Evolutionary conservation across 2,329 filamentous ascomycete genomes (phyloP).

Genomic region (Penicillium sp.): DNA sequence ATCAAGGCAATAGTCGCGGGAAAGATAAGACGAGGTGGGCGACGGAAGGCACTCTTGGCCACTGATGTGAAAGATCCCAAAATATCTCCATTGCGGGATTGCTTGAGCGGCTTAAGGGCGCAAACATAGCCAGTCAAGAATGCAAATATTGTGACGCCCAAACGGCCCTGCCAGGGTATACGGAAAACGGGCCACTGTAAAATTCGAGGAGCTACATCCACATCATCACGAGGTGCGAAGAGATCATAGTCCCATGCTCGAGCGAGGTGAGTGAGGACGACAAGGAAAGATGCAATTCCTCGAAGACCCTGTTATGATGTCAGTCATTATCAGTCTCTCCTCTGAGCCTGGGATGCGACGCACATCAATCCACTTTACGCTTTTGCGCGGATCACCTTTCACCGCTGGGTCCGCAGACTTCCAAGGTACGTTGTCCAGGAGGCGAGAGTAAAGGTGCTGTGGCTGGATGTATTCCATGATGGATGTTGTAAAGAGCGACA

Average conservation of each 20-base stretch:
- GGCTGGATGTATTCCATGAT: constrained; percentile 23
- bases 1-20: constrained; percentile 55
- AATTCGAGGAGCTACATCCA: constrained; percentile 46
- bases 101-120: constrained; percentile 56
- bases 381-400: constrained; percentile 12
- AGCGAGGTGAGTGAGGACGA: constrained; percentile 55
- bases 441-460: constrained; percentile 18
- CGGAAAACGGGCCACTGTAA: constrained; percentile 55
- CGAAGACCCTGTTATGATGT: constrained; percentile 48
- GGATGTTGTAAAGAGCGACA: constrained; percentile 1
- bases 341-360: neutral
- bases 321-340: neutral
- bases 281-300: constrained; percentile 56
- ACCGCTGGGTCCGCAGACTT: constrained; percentile 17
- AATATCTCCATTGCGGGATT: constrained; percentile 49
- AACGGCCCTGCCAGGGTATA: constrained; percentile 55
- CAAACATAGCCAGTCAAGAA: constrained; percentile 60
- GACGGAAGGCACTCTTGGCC: constrained; percentile 56
- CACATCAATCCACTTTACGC: constrained; percentile 11
- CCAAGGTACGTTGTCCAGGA: constrained; percentile 25
- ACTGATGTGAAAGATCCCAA: constrained; percentile 50
- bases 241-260: constrained; percentile 54
- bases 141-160: constrained; percentile 58
- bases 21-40: constrained; percentile 54
- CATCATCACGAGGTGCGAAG: constrained; percentile 50